Evolutionary conservation across 192 early-diverging fungal species (phyloP).

Genomic region (Globomyces pollinis-pini): DNA sequence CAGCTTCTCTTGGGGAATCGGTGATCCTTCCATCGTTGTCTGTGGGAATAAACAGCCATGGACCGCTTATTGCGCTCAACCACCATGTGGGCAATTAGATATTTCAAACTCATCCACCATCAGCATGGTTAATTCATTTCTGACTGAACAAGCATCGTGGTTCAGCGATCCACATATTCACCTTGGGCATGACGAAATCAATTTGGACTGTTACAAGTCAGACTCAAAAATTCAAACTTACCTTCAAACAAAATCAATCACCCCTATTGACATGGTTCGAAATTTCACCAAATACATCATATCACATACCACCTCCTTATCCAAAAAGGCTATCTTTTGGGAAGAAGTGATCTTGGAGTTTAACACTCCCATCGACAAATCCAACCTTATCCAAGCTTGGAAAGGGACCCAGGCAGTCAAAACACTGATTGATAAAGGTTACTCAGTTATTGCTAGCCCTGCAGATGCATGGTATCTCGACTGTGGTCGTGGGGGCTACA

Average conservation of each 20-base stretch:
- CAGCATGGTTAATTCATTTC: constrained; percentile 49
- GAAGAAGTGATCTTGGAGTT: constrained; percentile 64
- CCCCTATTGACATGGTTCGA: not conserved
- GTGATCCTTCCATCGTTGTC: not conserved
- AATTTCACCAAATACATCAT: not conserved
- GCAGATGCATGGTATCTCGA: constrained; percentile 18
- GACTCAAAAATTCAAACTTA: not conserved
- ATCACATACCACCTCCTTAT: constrained; percentile 21
- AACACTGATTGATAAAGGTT: not conserved
- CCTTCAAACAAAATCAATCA: not conserved
- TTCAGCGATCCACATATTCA: constrained; percentile 71
- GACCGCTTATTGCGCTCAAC: constrained; percentile 50
- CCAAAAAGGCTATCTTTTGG: constrained; percentile 62
- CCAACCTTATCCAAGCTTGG: constrained; percentile 66
- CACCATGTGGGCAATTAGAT: constrained; percentile 75
- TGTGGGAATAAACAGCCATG: constrained; percentile 50
- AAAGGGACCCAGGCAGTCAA: constrained; percentile 19
- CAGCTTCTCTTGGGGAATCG: constrained; percentile 20
- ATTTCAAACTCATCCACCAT: constrained; percentile 47
- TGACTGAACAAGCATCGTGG: constrained; percentile 55
- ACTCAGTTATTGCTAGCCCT: constrained; percentile 15
- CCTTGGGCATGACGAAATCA: constrained; percentile 45
- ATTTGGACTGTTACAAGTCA: not conserved
- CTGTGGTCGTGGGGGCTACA: constrained; percentile 12
- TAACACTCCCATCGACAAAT: constrained; percentile 50